These are phyloP conservation scores for Pseudopediastrum boryanum DNA, from an alignment of 139 green algal genomes.

Conservation along the genomic window DNA sequence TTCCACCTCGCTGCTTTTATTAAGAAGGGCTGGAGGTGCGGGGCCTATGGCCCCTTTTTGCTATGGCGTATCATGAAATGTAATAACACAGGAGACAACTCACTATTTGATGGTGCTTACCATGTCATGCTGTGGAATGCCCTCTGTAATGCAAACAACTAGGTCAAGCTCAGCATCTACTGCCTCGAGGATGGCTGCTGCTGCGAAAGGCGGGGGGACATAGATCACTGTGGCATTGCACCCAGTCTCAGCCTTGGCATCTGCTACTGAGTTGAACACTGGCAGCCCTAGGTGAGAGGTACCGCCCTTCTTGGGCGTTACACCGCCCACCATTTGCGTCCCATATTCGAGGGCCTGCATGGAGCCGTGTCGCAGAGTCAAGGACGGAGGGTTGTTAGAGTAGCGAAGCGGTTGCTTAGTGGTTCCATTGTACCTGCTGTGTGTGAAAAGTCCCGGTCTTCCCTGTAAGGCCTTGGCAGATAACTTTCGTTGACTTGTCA, in stretches of 20 bases:
- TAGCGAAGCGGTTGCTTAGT: background rate
- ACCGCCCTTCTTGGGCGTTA: conserved; percentile 97
- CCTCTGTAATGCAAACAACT: conserved; percentile 99
- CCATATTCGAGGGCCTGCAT: conserved; percentile 96
- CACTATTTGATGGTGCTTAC: conserved; percentile 59
- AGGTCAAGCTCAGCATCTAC: conserved; percentile 95
- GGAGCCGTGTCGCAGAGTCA: background rate
- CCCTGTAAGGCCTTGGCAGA: conserved; percentile 95
- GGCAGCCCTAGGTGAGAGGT: conserved; percentile 94
- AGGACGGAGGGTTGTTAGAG: background rate
- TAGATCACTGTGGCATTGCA: conserved; percentile 93
- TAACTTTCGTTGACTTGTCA: conserved; percentile 94
- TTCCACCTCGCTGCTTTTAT: too few species aligned
- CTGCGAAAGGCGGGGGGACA: conserved; percentile 94
- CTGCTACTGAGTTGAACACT: conserved; percentile 91
- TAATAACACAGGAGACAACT: too few species aligned
- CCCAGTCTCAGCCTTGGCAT: conserved; percentile 86
- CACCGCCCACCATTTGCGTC: conserved; percentile 97
- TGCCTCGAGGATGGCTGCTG: conserved; percentile 93
- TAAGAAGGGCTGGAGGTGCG: too few species aligned
- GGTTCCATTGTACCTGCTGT: conserved; percentile 71
- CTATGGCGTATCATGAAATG: too few species aligned
- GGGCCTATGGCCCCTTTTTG: too few species aligned
- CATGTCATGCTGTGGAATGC: conserved; percentile 99
- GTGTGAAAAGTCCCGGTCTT: conserved; percentile 99